phyloP scores from a whole-genome alignment of 2,329 filamentous ascomycete species.

The Nigrospora oryzae region DNA sequence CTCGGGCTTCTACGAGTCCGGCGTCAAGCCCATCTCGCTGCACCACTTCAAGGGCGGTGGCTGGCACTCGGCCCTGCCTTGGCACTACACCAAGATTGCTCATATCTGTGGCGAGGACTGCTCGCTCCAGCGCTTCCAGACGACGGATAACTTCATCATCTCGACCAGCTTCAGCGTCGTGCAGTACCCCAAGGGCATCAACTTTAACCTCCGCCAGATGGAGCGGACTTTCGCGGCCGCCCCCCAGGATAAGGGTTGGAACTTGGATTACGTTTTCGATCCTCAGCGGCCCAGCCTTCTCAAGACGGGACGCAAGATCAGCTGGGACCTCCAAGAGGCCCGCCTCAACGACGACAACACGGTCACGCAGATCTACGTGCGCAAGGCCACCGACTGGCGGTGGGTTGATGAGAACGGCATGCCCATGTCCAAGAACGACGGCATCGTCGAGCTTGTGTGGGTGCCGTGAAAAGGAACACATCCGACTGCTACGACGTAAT shows the following conservation, averaged over 20 bases:
- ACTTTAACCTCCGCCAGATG: conserved; percentile 38
- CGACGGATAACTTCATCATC: conserved; percentile 43
- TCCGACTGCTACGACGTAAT: background rate
- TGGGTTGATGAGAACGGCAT: conserved; percentile 38
- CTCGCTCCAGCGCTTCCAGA: conserved; percentile 49
- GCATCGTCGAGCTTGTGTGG: conserved; percentile 50
- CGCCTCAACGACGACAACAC: conserved; percentile 36
- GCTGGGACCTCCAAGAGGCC: conserved; percentile 46
- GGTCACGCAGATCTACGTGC: conserved; percentile 44
- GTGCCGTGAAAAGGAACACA: conserved; percentile 24
- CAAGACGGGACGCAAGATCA: conserved; percentile 40
- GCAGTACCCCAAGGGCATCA: conserved; percentile 43
- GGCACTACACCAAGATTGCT: conserved; percentile 47
- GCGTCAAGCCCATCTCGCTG: conserved; percentile 49
- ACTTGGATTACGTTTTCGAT: conserved; percentile 42
- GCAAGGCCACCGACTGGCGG: conserved; percentile 41
- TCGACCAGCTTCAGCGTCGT: conserved; percentile 53
- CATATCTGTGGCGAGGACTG: conserved; percentile 54
- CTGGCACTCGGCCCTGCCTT: conserved; percentile 46
- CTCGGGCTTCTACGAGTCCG: conserved; percentile 56
- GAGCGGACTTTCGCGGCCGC: conserved; percentile 44
- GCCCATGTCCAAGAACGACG: conserved; percentile 44
- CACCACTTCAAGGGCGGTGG: conserved; percentile 57
- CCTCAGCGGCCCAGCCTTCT: conserved; percentile 37
- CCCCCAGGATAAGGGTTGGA: conserved; percentile 39